Base-by-base conservation (phyloP, 495 filamentous ascomycete genomes). In the Talaromyces nanjingensis region DNA sequence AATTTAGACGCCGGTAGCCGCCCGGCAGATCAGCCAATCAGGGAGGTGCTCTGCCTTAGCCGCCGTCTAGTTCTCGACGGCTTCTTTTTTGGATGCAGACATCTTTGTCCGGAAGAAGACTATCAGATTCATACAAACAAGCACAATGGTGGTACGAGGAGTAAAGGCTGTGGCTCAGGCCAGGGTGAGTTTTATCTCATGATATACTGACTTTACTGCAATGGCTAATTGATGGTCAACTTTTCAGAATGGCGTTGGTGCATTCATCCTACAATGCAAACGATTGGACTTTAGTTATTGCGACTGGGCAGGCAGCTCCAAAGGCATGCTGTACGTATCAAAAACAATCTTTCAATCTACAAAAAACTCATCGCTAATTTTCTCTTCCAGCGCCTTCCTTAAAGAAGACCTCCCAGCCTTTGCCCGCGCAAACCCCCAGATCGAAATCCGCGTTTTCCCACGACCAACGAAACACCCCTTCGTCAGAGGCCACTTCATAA, bases 181-280 rank as follows among this genome's bases (percentile, higher is more conserved):
- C 64, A 71, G 71, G 69, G 78, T 81, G 73, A 57, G 77, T 66
- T 25, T 20, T 27, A 27, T 27, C 11, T 20, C 7, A 39, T n/a
- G 49, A n/a, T 20, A 42, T 53, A 33, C 12, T 29, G 29, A 42
- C 34, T 25, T 25, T 25, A 9, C 42, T 12, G 56, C 58, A 14
- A 27, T 47, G 37, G 2, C 63, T 63, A 34, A 68, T 57, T 25
- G 39, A 29, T 62, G 60, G 59, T 9, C 24, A 34, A 8, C 39
- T 49, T 49, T 67, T 22, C 67, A 97, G 91, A 98, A 98, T 77
- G 94, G 94, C 81, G 85, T 97, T 67, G 94, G 92, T 64, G 91
- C 93, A 68, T 98, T 98, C 79, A 91, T 98, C 75, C 83, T 96
- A 64, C 93, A 96, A 85, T 98, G 94, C 85, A 96, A 90, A 77